Evolutionary conservation across 2,329 filamentous ascomycete species (phyloP), one percentile per base, ranked within the genome.

Genomic region (Aspergillus brasiliensis): DNA sequence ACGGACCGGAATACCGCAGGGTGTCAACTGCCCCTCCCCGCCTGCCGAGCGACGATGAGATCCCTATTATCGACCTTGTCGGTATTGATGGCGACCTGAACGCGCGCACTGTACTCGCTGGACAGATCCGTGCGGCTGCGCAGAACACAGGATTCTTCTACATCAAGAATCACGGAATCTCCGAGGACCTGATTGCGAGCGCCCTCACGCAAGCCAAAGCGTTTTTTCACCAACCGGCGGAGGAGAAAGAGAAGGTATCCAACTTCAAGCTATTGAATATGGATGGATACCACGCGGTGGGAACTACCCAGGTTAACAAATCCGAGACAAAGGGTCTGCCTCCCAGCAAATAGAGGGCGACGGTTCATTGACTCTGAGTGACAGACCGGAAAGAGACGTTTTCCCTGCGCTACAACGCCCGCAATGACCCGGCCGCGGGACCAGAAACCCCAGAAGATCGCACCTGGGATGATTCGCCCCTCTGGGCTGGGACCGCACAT

Each of bases 91-190:
- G 68, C 2, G 69, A 75, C 0, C 52, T 77, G 0, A 64, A 69
- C 0, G 73, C 77, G 3, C 78, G 80, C 0, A 70, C 75, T 42
- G 62, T 66, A 10, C 76, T 83, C 0, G 81, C 82, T 0, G 63
- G 66, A 0, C 68, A 75, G 4, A 77, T 85, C 15, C 75, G 74
- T 19, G 64, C 73, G 0, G 83, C 83, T 0, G 80, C 82, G 2
- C 78, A 80, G 13, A 81, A 78, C 38, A 83, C 75, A 0, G 83
- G 83, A 2, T 86, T 86, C 73, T 85, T 86, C 71, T 85, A 85
- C 71, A 75, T 85, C 60, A 75, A 74, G 60, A 81, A 83, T 58
- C 82, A 84, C 59, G 80, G 82, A 3, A 78, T 84, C 23, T 59
- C 76, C 0, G 42, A 72, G 1, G 65, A 69, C 0, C 42, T 69